phyloP scores from a whole-genome alignment of 495 filamentous ascomycete genomes.

The Lasiosphaeris hirsuta region DNA sequence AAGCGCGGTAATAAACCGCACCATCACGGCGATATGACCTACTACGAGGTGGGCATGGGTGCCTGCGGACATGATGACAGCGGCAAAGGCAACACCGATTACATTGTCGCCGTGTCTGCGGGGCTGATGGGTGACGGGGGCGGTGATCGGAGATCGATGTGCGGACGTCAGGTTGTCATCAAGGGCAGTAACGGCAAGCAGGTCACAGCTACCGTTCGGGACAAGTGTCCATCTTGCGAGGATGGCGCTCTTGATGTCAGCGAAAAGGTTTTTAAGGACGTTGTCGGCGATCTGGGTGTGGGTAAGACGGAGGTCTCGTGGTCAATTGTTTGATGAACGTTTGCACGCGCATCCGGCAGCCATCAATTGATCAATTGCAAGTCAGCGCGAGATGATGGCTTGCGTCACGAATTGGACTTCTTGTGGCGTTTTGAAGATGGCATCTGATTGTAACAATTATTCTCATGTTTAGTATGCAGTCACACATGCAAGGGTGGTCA shows the following conservation, averaged over 20 bases:
- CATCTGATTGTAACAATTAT: no score
- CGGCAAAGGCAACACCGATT: constrained; percentile 30
- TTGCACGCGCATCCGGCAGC: neutral
- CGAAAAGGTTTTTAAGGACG: constrained; percentile 35
- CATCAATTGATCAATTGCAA: neutral
- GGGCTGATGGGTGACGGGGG: constrained; percentile 37
- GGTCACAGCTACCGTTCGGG: constrained; percentile 55
- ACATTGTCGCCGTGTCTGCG: constrained; percentile 39
- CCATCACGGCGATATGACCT: constrained; percentile 39
- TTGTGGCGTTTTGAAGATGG: no score
- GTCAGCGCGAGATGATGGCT: neutral
- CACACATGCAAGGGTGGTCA: no score
- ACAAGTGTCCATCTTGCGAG: constrained; percentile 67
- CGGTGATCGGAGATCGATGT: constrained; percentile 35
- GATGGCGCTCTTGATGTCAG: constrained; percentile 44
- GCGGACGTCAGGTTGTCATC: constrained; percentile 62
- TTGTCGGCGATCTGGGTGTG: constrained; percentile 33
- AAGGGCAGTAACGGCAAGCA: constrained; percentile 47
- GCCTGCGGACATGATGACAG: constrained; percentile 39
- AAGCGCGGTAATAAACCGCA: neutral
- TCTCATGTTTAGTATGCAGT: no score
- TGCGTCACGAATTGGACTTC: no score
- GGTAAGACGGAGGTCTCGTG: constrained; percentile 25
- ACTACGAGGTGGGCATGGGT: constrained; percentile 40
- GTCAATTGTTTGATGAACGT: neutral